These are phyloP conservation scores for Penicillium aurantiogriseum DNA, from an alignment of 2,329 filamentous ascomycete genomes.

Conservation along the genomic window DNA sequence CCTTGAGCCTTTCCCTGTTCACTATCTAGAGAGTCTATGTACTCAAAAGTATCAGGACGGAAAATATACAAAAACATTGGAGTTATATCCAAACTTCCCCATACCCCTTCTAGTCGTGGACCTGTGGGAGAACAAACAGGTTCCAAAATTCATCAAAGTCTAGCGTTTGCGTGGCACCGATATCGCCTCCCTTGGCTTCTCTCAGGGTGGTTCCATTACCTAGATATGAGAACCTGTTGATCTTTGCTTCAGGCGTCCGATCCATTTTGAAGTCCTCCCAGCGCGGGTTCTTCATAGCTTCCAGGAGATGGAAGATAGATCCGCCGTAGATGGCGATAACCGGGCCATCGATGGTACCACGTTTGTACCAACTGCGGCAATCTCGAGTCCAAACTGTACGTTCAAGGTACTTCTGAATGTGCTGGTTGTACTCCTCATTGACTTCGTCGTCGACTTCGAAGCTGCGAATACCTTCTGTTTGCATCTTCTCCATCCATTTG, in stretches of 20 bases:
- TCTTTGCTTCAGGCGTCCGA: slow-evolving; percentile 37
- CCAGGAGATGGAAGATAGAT: slow-evolving; percentile 14
- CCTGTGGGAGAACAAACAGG: neutral
- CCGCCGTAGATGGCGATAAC: slow-evolving; percentile 47
- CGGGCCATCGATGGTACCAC: slow-evolving; percentile 44
- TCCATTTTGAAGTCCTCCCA: slow-evolving; percentile 59
- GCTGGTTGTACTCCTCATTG: slow-evolving; percentile 1
- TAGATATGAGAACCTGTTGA: slow-evolving; percentile 50
- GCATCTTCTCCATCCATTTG: slow-evolving; percentile 1
- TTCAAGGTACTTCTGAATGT: neutral
- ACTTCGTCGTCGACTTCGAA: neutral
- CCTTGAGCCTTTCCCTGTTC: no score
- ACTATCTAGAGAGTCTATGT: no score
- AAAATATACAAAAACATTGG: no score
- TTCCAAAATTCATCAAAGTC: neutral
- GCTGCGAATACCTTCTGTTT: neutral
- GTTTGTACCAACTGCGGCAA: slow-evolving; percentile 26
- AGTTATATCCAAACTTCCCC: neutral
- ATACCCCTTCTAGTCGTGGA: neutral
- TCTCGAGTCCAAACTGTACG: neutral
- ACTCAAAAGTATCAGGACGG: no score
- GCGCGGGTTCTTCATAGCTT: slow-evolving; percentile 38
- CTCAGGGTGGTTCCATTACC: slow-evolving; percentile 46
- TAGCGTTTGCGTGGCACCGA: neutral
- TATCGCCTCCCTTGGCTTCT: neutral